A percentile compares a stretch with the other conserved stretches of the same genome.
Conservation (phyloP, 1,139 yeast species). For the Kazachstania sp. region DNA sequence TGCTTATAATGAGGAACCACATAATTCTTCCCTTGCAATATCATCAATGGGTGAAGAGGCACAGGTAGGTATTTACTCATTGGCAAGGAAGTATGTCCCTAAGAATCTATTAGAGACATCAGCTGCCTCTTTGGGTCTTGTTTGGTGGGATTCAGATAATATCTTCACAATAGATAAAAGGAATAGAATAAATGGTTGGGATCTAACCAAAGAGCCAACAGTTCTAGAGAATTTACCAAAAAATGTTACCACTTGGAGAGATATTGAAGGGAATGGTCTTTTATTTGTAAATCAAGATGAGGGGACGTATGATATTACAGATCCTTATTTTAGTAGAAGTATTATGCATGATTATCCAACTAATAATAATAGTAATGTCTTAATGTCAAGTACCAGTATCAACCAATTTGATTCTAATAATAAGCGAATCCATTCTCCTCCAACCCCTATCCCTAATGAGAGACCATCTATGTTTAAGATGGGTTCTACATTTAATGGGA, state of each 20-base stretch:
- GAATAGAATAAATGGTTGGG: slow-evolving; percentile 29
- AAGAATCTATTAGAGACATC: slow-evolving; percentile 38
- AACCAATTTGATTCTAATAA: slow-evolving; percentile 8
- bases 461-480: slow-evolving; percentile 13
- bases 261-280: slow-evolving; percentile 31
- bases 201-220: slow-evolving; percentile 26
- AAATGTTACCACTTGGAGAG: slow-evolving; percentile 28
- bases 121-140: slow-evolving; percentile 28
- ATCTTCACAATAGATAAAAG: slow-evolving; percentile 30
- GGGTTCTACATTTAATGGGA: slow-evolving; percentile 2
- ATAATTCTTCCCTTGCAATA: slow-evolving; percentile 60
- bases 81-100: slow-evolving; percentile 70
- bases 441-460: slow-evolving; percentile 9
- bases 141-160: slow-evolving; percentile 29
- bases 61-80: slow-evolving; percentile 62
- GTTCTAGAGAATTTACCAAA: slow-evolving; percentile 26
- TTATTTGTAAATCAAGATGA: slow-evolving; percentile 25
- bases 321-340: background rate
- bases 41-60: slow-evolving; percentile 73
- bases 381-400: background rate
- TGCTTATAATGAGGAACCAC: slow-evolving; percentile 34
- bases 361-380: background rate
- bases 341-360: background rate
- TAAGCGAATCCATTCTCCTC: slow-evolving; percentile 11
- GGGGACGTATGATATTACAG: slow-evolving; percentile 17